Evolutionary conservation across 352 stramenopile species (phyloP), one percentile per base, ranked within the genome.

Genomic region (Globisporangium solare): DNA sequence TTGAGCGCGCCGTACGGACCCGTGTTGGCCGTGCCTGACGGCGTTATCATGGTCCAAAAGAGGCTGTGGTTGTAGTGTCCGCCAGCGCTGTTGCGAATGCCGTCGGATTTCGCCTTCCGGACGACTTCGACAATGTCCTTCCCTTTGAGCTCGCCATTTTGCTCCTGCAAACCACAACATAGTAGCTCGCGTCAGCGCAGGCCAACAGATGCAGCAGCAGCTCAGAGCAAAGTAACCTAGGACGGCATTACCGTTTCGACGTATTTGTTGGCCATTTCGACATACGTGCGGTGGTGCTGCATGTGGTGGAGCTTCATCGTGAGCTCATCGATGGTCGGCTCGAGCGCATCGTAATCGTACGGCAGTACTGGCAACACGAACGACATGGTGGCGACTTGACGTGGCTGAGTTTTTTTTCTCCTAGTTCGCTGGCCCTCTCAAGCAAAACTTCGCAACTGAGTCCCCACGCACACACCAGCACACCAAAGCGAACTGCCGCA

Each of bases 41-140:
- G 63, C 35, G 87, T 71, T 88, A 98, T 96, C 69, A 83, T 96
- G 59, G 94, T 96, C 87, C 89, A 98, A 72, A 97, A 98, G 55
- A 98, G 79, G 46, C 67, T 82, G 73, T 86, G 79, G 69, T 86
- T 93, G 73, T 88, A 94, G 77, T 92, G 79, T 48, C 83, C 83
- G 53, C 83, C 83, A 47, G 81, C 83, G 66, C 92, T 90, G 79
- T 94, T 94, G 43, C 81, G 83, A 64, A 92, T 77, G 21, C 81
- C 70, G 5, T 77, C 77, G 50, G 88, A 81, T 21, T 74, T 89
- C 58, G 86, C 75, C 24, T 60, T 67, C 74, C 91, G 63, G n/a
- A 93, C 73, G 32, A 92, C 73, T 64, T 92, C 78, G 14, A 91
- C 60, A 68, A 93, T 89, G 49, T 78, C 88, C 70, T 95, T 92